These are phyloP conservation scores for Peterozyma xylosa DNA, from an alignment of 805 yeast species.

Conservation along the genomic window DNA sequence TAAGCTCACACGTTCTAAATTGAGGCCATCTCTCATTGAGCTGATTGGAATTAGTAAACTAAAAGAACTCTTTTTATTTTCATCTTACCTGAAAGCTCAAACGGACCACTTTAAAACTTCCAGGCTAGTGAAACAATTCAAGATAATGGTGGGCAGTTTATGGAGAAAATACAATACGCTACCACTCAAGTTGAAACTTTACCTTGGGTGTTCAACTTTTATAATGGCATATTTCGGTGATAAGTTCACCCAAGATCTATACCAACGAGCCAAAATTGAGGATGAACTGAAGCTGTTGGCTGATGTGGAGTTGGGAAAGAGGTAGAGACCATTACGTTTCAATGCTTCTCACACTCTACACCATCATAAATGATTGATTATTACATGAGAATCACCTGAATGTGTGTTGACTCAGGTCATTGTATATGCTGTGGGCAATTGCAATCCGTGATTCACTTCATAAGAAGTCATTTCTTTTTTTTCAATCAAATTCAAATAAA, in stretches of 20 bases:
- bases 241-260: slow-evolving; percentile 17
- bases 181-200: slow-evolving; percentile 21
- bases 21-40: not conserved
- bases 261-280: slow-evolving; percentile 22
- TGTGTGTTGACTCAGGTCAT: too few relatives aligned
- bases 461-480: too few relatives aligned
- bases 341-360: not conserved
- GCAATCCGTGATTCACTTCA: too few relatives aligned
- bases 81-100: too few relatives aligned
- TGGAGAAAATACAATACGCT: slow-evolving; percentile 15
- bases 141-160: not conserved
- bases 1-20: not conserved
- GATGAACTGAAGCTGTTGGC: slow-evolving; percentile 11
- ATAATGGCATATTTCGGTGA: slow-evolving; percentile 23
- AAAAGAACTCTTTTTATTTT: too few relatives aligned
- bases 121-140: too few relatives aligned
- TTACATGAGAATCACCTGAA: too few relatives aligned
- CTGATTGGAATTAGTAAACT: not conserved
- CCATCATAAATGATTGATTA: not conserved
- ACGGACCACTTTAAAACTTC: too few relatives aligned
- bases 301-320: slow-evolving; percentile 14
- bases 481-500: too few relatives aligned
- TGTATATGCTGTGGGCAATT: too few relatives aligned
- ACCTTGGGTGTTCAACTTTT: slow-evolving; percentile 23
- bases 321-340: slow-evolving; percentile 20